Percentiles rank a stretch among this genome's conserved stretches.
Evolutionary conservation across 148 eudicot genomes (phyloP).

Genomic region (Rhododendron ferrugineum): DNA sequence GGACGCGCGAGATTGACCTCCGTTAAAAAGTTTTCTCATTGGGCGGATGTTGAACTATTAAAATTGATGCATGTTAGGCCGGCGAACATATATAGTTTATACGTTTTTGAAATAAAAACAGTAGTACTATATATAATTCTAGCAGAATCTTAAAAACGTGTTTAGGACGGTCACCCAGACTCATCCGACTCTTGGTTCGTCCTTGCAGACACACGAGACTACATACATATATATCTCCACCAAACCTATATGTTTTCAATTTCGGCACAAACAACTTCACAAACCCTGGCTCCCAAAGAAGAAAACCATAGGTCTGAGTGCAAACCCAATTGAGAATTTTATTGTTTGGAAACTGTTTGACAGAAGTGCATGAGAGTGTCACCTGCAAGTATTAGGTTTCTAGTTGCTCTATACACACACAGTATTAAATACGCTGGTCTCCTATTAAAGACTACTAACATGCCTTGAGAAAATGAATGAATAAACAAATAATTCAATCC

Average conservation of each 20-base stretch:
- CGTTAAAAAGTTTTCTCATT: no score
- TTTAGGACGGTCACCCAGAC: no score
- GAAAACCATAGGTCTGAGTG: neutral
- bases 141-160: no score
- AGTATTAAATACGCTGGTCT: neutral
- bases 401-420: neutral
- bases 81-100: no score
- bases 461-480: neutral
- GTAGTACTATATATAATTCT: no score
- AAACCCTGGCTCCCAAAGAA: neutral
- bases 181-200: no score
- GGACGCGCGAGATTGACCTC: no score
- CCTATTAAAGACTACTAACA: neutral
- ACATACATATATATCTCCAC: neutral
- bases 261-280: neutral
- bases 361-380: neutral
- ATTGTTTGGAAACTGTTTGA: neutral
- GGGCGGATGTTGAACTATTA: no score
- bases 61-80: no score
- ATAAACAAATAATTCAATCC: neutral
- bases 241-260: neutral
- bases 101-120: no score
- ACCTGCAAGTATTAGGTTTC: neutral
- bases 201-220: no score
- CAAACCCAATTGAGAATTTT: neutral